Percentiles rank a stretch among this genome's conserved stretches.
Evolutionary conservation across 495 filamentous ascomycete genomes (phyloP).

Genomic region (Daldinia decipiens): DNA sequence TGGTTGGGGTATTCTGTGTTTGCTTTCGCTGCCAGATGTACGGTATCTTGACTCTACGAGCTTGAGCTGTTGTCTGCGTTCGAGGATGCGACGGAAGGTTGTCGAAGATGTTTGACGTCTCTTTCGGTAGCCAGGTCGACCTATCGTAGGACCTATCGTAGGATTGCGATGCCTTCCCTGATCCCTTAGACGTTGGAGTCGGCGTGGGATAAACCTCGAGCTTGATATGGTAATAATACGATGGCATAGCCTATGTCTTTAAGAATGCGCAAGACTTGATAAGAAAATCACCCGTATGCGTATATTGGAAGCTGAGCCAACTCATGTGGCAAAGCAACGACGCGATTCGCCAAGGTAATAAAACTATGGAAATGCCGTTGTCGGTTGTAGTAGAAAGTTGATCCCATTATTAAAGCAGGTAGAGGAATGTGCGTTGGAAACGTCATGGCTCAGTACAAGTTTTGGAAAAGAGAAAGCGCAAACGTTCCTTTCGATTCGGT

Average conservation of each 20-base stretch:
- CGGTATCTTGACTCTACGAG: slow-evolving; percentile 13
- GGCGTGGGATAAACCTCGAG: slow-evolving; percentile 79
- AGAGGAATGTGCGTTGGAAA: slow-evolving; percentile 5
- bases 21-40: slow-evolving; percentile 13
- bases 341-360: slow-evolving; percentile 11
- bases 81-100: slow-evolving; percentile 56
- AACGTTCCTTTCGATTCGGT: slow-evolving; percentile 27
- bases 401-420: slow-evolving; percentile 25
- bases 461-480: slow-evolving; percentile 7
- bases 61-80: slow-evolving; percentile 6
- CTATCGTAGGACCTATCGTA: slow-evolving; percentile 4
- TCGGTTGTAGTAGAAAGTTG: slow-evolving; percentile 1
- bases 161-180: slow-evolving; percentile 18
- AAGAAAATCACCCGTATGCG: slow-evolving; percentile 30
- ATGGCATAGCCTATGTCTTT: slow-evolving; percentile 65
- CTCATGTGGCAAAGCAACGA: slow-evolving; percentile 15
- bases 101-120: slow-evolving; percentile 56
- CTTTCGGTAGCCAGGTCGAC: slow-evolving; percentile 53
- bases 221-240: slow-evolving; percentile 90
- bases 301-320: slow-evolving; percentile 27
- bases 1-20: slow-evolving; percentile 1
- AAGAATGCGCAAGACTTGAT: neutral
- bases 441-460: neutral
- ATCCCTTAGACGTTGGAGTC: slow-evolving; percentile 38
- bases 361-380: slow-evolving; percentile 15